Base-by-base conservation (phyloP, 2,329 filamentous ascomycete genomes). In the Fusarium haematococcum region DNA sequence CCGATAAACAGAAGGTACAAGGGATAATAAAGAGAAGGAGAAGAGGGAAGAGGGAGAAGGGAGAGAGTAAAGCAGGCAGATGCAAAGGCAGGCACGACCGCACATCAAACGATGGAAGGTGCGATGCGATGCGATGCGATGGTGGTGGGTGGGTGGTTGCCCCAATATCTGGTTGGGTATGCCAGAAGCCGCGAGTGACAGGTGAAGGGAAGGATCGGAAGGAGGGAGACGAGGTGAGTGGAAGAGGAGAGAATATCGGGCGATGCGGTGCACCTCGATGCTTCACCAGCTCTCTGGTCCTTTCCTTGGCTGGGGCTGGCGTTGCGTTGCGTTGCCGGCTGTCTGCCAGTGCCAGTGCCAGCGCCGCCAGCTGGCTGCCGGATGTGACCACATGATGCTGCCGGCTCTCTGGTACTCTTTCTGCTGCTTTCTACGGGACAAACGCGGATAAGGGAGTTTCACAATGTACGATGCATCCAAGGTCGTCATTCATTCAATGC, bases 281-380 rank as follows among this genome's bases (percentile, higher is more conserved):
- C 73, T 73, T 75, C 67, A 62, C 65, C 52, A 60, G 43, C 52
- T 32, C 27, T 54, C 11, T 66, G 18, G 30, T 45, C 33, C 27
- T 50, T 27, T 50, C 25, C 27, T 52, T 52, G 48, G 48, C 18
- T 52, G 18, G 25, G 23, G 43, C 14, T 14, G 43, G 35, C 14
- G 30, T 32, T 10, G 37, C 41, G n/a, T 43, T 45, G 41, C 41
- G 43, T 67, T 27, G 45, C 58, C 45, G 35, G 30, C 35, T 60
- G 37, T 35, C 57, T 74, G 54, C 30, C 71, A 75, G 72, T 75
- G 73, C 68, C 58, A 54, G 73, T 74, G 54, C 30, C 71, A 75
- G 72, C 75, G 73, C 68, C 58, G 59, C 73, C 73, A 75, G 48
- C 64, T 75, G 73, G 57, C 73, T 63, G 63, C 33, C 67, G 63